A percentile compares a stretch with the other conserved stretches of the same genome.
phyloP scores from a whole-genome alignment of 441 rosid genomes.

The Eruca vesicaria region DNA sequence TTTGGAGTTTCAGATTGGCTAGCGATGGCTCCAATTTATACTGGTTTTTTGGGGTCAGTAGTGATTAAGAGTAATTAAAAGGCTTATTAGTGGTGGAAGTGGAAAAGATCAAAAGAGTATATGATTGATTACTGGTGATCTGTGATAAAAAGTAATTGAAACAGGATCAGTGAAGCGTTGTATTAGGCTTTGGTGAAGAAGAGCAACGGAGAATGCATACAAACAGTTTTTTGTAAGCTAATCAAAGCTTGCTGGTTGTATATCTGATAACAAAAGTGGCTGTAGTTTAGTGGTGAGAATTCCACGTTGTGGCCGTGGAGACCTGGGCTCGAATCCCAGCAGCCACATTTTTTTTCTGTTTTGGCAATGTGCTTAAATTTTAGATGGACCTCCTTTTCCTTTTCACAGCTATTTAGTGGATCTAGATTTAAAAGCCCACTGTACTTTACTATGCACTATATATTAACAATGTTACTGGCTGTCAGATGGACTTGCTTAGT shows the following conservation, averaged over 20 bases:
- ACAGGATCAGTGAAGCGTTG: slow-evolving; percentile 15
- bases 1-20: slow-evolving; percentile 1
- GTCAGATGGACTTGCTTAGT: too few relatives aligned
- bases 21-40: slow-evolving; percentile 9
- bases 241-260: too few relatives aligned
- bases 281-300: slow-evolving; percentile 69
- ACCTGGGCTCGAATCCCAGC: slow-evolving; percentile 76
- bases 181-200: background rate
- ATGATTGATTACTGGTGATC: background rate
- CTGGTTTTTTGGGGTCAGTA: background rate
- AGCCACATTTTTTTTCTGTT: slow-evolving; percentile 38
- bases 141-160: background rate
- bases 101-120: background rate
- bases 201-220: background rate
- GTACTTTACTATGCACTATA: too few relatives aligned
- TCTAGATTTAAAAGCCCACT: too few relatives aligned
- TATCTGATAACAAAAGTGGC: slow-evolving; percentile 34
- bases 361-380: background rate
- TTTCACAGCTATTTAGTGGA: too few relatives aligned
- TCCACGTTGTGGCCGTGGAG: slow-evolving; percentile 71
- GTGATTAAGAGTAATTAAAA: background rate
- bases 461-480: too few relatives aligned
- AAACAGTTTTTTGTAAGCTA: too few relatives aligned
- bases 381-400: background rate
- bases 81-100: slow-evolving; percentile 6